A percentile compares a stretch with the other conserved stretches of the same genome.
These are phyloP conservation scores for Amborella trichopoda DNA, from an alignment of 164 flowering plant species.

Conservation along the genomic window DNA sequence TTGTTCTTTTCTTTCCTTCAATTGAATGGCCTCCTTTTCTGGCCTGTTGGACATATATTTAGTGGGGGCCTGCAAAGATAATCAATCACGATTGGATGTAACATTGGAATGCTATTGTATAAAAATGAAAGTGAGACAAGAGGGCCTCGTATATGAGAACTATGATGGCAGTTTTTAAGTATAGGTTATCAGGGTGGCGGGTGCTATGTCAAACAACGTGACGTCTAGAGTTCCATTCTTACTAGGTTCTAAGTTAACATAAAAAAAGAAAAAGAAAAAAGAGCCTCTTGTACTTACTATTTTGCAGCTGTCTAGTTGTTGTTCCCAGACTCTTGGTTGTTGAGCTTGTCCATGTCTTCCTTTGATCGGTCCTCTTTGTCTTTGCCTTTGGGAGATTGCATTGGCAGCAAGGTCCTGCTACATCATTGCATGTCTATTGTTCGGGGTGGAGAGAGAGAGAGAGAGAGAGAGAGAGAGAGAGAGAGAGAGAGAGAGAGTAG, in stretches of 20 bases:
- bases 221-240: no score
- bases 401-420: constrained; percentile 2
- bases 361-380: constrained; percentile 48
- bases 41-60: no score
- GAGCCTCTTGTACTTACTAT: neutral
- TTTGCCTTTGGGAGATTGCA: constrained; percentile 48
- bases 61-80: no score
- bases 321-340: constrained; percentile 69
- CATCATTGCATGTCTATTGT: neutral
- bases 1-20: no score
- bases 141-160: no score
- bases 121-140: no score
- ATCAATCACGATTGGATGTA: no score
- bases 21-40: no score
- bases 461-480: neutral
- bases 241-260: neutral
- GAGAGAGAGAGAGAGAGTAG: neutral
- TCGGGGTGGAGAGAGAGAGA: neutral
- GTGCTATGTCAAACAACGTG: no score
- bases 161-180: no score
- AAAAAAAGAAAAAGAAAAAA: neutral
- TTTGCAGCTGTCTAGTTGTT: constrained; percentile 5
- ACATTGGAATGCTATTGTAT: no score
- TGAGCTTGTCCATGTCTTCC: constrained; percentile 64
- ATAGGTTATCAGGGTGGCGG: no score